Conservation (phyloP, 106 monocot genomes). For the Dendrobium catenatum region DNA sequence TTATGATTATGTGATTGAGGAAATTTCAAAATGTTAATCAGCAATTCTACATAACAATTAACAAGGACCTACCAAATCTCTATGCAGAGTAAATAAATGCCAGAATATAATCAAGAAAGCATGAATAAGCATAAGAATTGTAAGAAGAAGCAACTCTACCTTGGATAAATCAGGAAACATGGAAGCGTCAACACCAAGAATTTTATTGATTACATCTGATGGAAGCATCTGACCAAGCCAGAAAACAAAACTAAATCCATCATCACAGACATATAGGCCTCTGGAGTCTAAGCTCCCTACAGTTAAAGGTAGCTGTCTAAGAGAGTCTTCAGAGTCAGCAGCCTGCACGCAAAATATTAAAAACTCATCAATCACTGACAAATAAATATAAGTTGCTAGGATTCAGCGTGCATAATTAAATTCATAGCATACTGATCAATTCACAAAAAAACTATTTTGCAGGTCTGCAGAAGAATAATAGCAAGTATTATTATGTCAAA, state of each 20-base stretch:
- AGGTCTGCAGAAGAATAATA: neutral
- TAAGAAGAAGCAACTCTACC: constrained; percentile 27
- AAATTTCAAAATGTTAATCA: neutral
- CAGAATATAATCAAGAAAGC: neutral
- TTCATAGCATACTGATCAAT: neutral
- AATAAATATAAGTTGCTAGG: neutral
- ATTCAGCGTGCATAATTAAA: neutral
- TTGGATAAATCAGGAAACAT: constrained; percentile 65
- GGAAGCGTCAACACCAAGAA: constrained; percentile 50
- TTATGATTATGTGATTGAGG: neutral
- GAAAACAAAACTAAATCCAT: constrained; percentile 73
- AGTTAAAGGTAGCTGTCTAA: constrained; percentile 49
- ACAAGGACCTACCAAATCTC: neutral
- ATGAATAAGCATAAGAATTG: neutral
- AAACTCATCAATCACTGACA: neutral
- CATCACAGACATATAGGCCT: constrained; percentile 69
- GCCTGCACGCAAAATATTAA: constrained; percentile 34
- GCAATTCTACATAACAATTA: neutral
- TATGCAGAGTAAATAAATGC: neutral
- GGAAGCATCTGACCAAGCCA: constrained; percentile 83
- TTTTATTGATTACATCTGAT: constrained; percentile 35
- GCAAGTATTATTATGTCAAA: neutral
- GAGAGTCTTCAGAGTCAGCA: constrained; percentile 21
- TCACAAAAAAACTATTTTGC: neutral
- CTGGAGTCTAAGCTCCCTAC: constrained; percentile 56